Base-by-base conservation (phyloP, 2,329 filamentous ascomycete species). In the Herpomyces periplanetae region DNA sequence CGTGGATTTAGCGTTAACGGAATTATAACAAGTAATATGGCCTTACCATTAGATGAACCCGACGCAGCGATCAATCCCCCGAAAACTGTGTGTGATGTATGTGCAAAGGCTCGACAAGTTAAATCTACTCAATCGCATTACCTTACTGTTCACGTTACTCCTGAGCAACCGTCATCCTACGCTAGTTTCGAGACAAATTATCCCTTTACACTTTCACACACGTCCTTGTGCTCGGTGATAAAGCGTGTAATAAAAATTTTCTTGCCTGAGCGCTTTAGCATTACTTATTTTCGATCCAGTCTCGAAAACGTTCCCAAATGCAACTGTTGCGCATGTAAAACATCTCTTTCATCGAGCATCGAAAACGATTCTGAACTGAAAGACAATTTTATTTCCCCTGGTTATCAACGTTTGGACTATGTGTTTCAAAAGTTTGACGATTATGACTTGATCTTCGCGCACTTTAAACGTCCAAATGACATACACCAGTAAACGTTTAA, bases 131-230 rank as follows among this genome's bases (percentile, higher is more conserved):
- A n/a, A n/a, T n/a, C n/a, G n/a, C 71, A 91, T 41, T 96, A 96
- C 44, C 96, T 88, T 42, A 96, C 75, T 1, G 80, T 96, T 10
- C 80, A 96, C 34, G 80, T 96, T 27, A 96, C 80, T 0, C 80
- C 80, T 0, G 80, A 96, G 47, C 69, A 75, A 7, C 59, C 87
- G 32, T 96, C 75, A 46, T 88, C 73, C 3, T 96, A 85, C 37
- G 80, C 80, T 13, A 88, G 71, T 2, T 96, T 96, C 34, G 80
- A 96, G 47, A 91, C 80, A 28, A 96, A 91, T 30, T 75, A 96
- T 3, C 80, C 80, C 2, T 64, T 69, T 11, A 60, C 58, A 3
- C 69, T 87, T 42, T 68, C 56, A 22, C 73, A 73, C 8, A 63
- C 73, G 25, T 64, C 73, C 35, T 88, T 75, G 1, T 57, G 59